Evolutionary conservation across 345 rosid species (phyloP).

Genomic region (Aegle marmelos): DNA sequence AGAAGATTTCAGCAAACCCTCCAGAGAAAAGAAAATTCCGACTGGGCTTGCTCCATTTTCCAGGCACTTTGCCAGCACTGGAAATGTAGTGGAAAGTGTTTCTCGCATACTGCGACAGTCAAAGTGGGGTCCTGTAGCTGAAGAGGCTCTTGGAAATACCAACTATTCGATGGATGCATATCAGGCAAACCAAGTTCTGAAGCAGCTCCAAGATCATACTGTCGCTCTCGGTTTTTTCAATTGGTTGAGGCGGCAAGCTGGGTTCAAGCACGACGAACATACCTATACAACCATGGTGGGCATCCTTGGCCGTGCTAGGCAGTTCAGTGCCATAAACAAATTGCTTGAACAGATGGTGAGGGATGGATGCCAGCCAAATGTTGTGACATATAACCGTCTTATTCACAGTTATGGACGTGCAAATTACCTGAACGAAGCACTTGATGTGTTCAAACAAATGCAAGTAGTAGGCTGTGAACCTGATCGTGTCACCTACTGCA

Average conservation of each 20-base stretch:
- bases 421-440: constrained; percentile 73
- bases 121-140: constrained; percentile 77
- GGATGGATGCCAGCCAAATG: constrained; percentile 84
- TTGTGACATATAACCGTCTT: constrained; percentile 85
- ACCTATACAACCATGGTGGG: constrained; percentile 97
- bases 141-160: constrained; percentile 61
- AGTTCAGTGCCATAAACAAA: constrained; percentile 62
- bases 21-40: constrained; percentile 43
- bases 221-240: constrained; percentile 80
- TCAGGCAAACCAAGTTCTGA: constrained; percentile 92
- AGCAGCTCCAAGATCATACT: constrained; percentile 69
- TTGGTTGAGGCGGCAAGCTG: constrained; percentile 70
- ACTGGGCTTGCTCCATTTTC: constrained; percentile 31
- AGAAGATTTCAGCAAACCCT: constrained; percentile 34
- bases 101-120: constrained; percentile 43
- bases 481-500: constrained; percentile 90
- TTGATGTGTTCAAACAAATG: constrained; percentile 74
- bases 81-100: constrained; percentile 54
- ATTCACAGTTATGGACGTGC: constrained; percentile 96
- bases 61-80: constrained; percentile 37
- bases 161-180: constrained; percentile 57
- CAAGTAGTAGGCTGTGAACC: constrained; percentile 73
- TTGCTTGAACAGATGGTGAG: constrained; percentile 75
- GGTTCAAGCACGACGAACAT: constrained; percentile 85
- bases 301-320: constrained; percentile 82